Evolutionary conservation across 352 stramenopile species (phyloP), one percentile per base, ranked within the genome.

Genomic region (Phytophthora colocasiae): DNA sequence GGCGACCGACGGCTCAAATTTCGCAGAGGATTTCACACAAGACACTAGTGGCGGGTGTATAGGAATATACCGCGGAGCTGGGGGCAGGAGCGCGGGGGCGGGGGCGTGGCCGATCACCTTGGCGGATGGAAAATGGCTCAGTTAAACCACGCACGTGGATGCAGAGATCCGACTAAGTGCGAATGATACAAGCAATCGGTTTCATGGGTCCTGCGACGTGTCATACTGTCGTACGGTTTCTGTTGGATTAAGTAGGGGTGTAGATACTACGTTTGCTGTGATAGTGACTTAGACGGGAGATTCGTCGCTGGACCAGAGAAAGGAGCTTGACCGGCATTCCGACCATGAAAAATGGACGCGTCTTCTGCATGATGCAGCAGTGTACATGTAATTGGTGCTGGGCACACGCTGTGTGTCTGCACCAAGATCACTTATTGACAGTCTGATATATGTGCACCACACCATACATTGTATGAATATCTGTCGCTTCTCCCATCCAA

Each of bases 51-150:
- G 22, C 31, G 40, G 32, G 26, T 59, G 65, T 14, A 69, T 47
- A 29, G 65, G 26, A 11, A 54, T 51, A 43, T 58, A 66, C 27
- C 58, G 56, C 4, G 57, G 15, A 15, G 38, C 26, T 38, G n/a
- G 19, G 46, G 50, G 10, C 22, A 38, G 15, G 6, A 66, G 27
- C 40, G 39, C 57, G 64, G 48, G 55, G 62, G 45, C 29, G 46
- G 64, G 57, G 58, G 59, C 58, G 51, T 58, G 48, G 50, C 55
- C 36, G 19, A 29, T 56, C 61, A 69, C 45, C 38, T 69, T 69
- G 61, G 39, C 24, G 14, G 26, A 51, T 56, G 26, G 50, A 50
- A 67, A 67, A 62, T 49, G 26, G 34, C 12, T 26, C 34, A 22
- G 14, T 41, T 15, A 41, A 41, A 34, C 29, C 29, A 34, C 29